Conservation (phyloP, 2,329 filamentous ascomycete genomes). For the Cyclaneusma minus region DNA sequence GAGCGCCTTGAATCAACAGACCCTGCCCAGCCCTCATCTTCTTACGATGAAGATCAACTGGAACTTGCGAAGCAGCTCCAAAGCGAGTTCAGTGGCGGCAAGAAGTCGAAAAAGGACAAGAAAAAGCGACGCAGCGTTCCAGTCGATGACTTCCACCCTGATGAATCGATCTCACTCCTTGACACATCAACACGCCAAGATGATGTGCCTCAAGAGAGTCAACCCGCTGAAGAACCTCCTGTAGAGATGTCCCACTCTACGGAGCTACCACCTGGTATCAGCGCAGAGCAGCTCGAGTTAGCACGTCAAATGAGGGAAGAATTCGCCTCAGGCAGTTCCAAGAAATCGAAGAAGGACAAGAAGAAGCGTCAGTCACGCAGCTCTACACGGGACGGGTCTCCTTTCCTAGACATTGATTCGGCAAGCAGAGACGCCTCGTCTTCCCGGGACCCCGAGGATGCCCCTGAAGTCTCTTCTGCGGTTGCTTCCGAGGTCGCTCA, state of each 20-base stretch:
- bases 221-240: too few relatives aligned
- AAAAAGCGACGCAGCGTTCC: too few relatives aligned
- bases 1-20: too few relatives aligned
- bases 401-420: too few relatives aligned
- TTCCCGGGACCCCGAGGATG: slow-evolving; percentile 1
- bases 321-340: neutral
- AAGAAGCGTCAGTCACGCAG: neutral
- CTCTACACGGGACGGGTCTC: neutral
- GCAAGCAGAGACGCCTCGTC: too few relatives aligned
- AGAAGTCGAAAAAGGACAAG: slow-evolving; percentile 16
- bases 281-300: slow-evolving; percentile 1
- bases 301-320: slow-evolving; percentile 1
- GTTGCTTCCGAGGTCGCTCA: slow-evolving; percentile 2
- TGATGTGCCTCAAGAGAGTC: too few relatives aligned
- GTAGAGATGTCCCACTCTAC: too few relatives aligned
- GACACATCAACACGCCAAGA: too few relatives aligned
- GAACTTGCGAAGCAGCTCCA: slow-evolving; percentile 14
- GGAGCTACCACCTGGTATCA: neutral
- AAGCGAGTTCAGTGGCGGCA: slow-evolving; percentile 12
- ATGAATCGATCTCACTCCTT: too few relatives aligned
- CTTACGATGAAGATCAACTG: slow-evolving; percentile 14
- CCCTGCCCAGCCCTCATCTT: too few relatives aligned
- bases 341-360: slow-evolving; percentile 1
- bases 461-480: slow-evolving; percentile 3
- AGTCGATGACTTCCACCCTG: too few relatives aligned